Percentiles rank a stretch among this genome's conserved stretches.
phyloP scores from a whole-genome alignment of 2,329 filamentous ascomycete species.

The Cladosporium sphaerospermum region DNA sequence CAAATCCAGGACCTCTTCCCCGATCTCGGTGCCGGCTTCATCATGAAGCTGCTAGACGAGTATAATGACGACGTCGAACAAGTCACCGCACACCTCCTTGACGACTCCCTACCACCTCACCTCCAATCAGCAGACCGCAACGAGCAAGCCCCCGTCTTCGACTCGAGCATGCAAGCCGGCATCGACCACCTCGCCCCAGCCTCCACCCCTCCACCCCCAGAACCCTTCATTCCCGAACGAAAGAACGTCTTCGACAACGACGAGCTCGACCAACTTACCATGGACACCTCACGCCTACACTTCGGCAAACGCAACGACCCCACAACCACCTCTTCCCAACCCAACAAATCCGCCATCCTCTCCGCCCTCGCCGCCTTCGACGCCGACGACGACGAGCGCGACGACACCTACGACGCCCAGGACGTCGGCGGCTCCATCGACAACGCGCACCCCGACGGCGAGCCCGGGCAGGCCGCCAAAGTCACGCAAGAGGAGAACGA shows the following conservation, averaged over 20 bases:
- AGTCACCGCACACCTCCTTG: slow-evolving; percentile 74
- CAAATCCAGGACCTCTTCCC: slow-evolving; percentile 94
- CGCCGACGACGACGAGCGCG: slow-evolving; percentile 89
- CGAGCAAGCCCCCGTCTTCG: slow-evolving; percentile 52
- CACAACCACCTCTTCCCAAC: slow-evolving; percentile 44
- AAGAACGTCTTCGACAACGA: slow-evolving; percentile 76
- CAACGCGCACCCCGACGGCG: slow-evolving; percentile 45
- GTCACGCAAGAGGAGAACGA: slow-evolving; percentile 48
- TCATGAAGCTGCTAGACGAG: slow-evolving; percentile 71
- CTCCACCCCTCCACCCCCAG: slow-evolving; percentile 46
- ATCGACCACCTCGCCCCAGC: slow-evolving; percentile 48
- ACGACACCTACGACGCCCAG: slow-evolving; percentile 90
- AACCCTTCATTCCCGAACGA: slow-evolving; percentile 46
- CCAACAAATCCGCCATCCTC: slow-evolving; percentile 78
- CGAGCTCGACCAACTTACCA: slow-evolving; percentile 64
- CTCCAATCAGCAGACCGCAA: slow-evolving; percentile 58
- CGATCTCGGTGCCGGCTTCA: slow-evolving; percentile 74
- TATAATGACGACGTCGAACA: slow-evolving; percentile 72
- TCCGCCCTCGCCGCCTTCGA: slow-evolving; percentile 86
- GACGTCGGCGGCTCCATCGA: slow-evolving; percentile 90
- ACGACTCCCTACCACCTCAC: slow-evolving; percentile 65
- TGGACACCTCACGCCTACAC: slow-evolving; percentile 63
- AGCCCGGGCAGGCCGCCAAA: slow-evolving; percentile 43
- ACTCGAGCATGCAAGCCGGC: slow-evolving; percentile 16
- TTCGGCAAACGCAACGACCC: slow-evolving; percentile 63